These are phyloP conservation scores for Cyclotella baltica DNA, from an alignment of 108 stramenopile species.

Conservation along the genomic window DNA sequence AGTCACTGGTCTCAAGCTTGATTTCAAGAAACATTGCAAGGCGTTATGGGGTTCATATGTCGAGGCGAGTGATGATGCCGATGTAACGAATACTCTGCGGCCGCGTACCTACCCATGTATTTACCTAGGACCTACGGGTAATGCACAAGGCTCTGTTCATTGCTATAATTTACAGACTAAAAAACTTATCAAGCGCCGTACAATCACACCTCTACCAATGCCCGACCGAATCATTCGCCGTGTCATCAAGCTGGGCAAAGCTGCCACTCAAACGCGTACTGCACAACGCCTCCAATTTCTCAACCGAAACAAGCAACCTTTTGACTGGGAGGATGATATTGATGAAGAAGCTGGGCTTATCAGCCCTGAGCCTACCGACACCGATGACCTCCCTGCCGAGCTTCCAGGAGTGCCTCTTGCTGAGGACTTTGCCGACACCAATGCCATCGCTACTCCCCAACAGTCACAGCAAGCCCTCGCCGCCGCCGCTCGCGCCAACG, in stretches of 20 bases:
- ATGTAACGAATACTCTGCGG: conserved; percentile 12
- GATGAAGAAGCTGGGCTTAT: background rate
- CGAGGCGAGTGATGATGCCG: no score
- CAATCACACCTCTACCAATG: no score
- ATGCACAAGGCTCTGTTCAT: no score
- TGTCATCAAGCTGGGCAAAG: conserved; percentile 16
- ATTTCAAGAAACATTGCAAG: conserved; percentile 8
- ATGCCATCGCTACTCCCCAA: background rate
- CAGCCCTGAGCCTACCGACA: background rate
- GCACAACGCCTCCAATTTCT: no score
- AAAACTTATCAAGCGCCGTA: no score
- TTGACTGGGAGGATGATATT: background rate
- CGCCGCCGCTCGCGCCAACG: background rate
- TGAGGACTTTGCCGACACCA: background rate
- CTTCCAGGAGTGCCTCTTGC: no score
- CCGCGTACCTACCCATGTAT: background rate
- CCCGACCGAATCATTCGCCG: no score
- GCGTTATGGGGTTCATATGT: no score
- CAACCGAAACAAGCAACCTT: conserved; percentile 9
- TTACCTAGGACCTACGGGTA: no score
- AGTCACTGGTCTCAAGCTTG: no score
- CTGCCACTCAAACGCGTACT: background rate
- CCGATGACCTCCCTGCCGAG: no score
- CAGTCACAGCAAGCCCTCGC: background rate
- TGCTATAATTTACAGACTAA: no score